Evolutionary conservation across 2,329 filamentous ascomycete genomes (phyloP).

Genomic region (Mycosphaerelloides madeirae): DNA sequence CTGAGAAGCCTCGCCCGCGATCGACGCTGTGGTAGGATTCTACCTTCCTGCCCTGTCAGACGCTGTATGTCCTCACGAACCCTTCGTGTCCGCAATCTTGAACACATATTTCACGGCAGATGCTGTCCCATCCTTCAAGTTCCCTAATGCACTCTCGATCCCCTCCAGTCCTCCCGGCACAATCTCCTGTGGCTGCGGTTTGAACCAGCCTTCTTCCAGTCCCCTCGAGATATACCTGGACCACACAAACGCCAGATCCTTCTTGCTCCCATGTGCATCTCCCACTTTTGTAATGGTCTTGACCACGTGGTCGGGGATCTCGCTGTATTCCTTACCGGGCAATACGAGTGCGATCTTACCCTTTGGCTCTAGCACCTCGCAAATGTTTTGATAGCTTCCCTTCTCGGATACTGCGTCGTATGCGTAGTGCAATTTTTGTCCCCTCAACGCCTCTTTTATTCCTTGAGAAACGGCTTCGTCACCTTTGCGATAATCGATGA

Average conservation of each 20-base stretch:
- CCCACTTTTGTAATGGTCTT: constrained; percentile 35
- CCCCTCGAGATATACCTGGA: constrained; percentile 30
- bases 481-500: constrained; percentile 56
- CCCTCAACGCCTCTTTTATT: constrained; percentile 30
- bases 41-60: not conserved
- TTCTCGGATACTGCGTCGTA: constrained; percentile 33
- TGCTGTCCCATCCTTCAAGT: constrained; percentile 58
- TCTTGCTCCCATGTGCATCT: constrained; percentile 28
- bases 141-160: constrained; percentile 49
- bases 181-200: constrained; percentile 43
- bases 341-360: constrained; percentile 34
- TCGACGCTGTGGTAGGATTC: no score
- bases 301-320: constrained; percentile 37
- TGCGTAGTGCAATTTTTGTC: constrained; percentile 26
- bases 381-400: constrained; percentile 35
- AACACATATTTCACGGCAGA: constrained; percentile 63
- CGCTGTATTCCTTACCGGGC: constrained; percentile 39
- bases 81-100: constrained; percentile 47
- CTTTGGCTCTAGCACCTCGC: constrained; percentile 33
- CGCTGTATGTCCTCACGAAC: constrained; percentile 1
- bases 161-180: constrained; percentile 52
- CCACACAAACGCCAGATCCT: constrained; percentile 34
- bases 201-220: constrained; percentile 35
- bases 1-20: no score
- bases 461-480: constrained; percentile 29